These are phyloP conservation scores for Patellifolia procumbens DNA, from an alignment of 179 eudicot genomes.

Conservation along the genomic window DNA sequence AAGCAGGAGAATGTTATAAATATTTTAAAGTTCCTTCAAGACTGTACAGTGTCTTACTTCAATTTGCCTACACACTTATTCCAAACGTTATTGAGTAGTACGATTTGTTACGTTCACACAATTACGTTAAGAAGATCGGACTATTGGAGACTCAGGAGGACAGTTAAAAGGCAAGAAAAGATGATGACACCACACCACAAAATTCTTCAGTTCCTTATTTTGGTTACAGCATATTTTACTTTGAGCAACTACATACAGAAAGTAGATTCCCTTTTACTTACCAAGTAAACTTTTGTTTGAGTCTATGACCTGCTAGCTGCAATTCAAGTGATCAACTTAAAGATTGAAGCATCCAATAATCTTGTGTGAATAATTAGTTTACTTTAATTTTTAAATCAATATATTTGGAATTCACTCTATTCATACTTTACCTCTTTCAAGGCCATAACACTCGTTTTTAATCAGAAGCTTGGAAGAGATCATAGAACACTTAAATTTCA, in stretches of 20 bases:
- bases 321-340: no score
- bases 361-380: neutral
- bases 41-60: no score
- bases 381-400: neutral
- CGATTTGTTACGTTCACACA: neutral
- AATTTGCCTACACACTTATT: no score
- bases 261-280: neutral
- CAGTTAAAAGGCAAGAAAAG: neutral
- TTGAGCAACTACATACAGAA: neutral
- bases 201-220: no score
- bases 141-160: neutral
- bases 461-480: no score
- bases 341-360: no score
- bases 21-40: slow-evolving; percentile 10
- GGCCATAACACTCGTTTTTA: no score
- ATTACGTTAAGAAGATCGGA: neutral
- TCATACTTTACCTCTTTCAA: no score
- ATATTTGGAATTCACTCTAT: no score
- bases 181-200: neutral
- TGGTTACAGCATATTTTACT: no score
- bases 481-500: no score
- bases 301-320: no score
- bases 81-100: neutral
- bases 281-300: neutral
- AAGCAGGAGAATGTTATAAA: slow-evolving; percentile 16